These are phyloP conservation scores for Omphalotus olearius DNA, from an alignment of 1,284 basidiomycete species.

Conservation along the genomic window DNA sequence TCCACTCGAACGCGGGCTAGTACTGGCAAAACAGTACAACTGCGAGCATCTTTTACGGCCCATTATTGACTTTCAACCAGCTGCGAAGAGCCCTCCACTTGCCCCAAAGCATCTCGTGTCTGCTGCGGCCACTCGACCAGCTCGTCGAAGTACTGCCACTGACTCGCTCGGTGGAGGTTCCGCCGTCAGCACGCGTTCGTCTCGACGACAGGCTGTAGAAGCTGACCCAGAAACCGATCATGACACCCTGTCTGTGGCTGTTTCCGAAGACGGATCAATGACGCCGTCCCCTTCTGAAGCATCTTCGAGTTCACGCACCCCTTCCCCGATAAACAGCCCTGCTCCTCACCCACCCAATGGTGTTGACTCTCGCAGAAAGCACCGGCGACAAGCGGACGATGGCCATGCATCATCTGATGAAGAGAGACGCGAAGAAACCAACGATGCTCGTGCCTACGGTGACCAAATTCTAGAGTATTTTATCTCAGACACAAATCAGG, in stretches of 20 bases:
- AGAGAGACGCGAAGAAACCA: conserved; percentile 30
- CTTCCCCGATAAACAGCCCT: conserved; percentile 74
- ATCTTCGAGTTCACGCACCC: conserved; percentile 85
- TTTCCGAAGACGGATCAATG: conserved; percentile 79
- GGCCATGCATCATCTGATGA: conserved; percentile 31
- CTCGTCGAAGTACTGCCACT: conserved; percentile 43
- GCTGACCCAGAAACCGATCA: conserved; percentile 51
- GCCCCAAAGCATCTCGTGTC: conserved; percentile 95
- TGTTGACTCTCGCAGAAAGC: conserved; percentile 23
- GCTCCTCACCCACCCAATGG: conserved; percentile 40
- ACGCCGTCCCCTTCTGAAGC: conserved; percentile 82
- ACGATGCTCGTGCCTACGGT: conserved; percentile 68
- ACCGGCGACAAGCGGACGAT: conserved; percentile 34
- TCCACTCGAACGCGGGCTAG: conserved; percentile 87
- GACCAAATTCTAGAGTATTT: conserved; percentile 99
- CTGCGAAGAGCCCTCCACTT: conserved; percentile 88
- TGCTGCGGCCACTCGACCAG: conserved; percentile 42
- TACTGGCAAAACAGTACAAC: conserved; percentile 89
- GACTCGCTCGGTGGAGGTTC: conserved; percentile 30
- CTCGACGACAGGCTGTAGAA: conserved; percentile 37
- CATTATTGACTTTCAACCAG: conserved; percentile 93
- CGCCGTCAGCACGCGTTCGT: conserved; percentile 49
- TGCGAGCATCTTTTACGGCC: conserved; percentile 88
- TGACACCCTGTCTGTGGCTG: conserved; percentile 57
- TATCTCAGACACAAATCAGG: conserved; percentile 94